Conservation (phyloP, 1,139 yeast species). For the Yamadazyma triangularis region DNA sequence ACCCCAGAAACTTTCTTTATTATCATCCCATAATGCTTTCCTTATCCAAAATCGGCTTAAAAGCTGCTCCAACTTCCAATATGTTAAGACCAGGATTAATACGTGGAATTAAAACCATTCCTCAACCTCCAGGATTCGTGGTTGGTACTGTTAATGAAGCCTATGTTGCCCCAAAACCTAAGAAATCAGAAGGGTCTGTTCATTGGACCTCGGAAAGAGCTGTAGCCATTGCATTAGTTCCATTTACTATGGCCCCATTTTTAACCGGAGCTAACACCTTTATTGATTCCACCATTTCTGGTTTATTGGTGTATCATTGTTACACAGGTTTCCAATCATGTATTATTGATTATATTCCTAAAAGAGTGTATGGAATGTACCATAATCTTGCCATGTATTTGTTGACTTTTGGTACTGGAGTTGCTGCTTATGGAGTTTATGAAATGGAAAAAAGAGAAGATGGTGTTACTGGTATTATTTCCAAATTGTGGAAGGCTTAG, state of each 20-base stretch:
- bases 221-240: constrained; percentile 65
- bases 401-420: constrained; percentile 65
- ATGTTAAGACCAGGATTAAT: constrained; percentile 15
- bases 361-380: constrained; percentile 73
- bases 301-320: constrained; percentile 64
- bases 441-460: constrained; percentile 67
- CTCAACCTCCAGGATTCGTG: constrained; percentile 67
- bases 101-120: constrained; percentile 35
- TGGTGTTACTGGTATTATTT: constrained; percentile 31
- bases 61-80: too few relatives aligned
- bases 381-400: constrained; percentile 60
- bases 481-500: constrained; percentile 40
- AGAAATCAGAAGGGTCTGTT: constrained; percentile 70
- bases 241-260: constrained; percentile 70
- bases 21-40: too few relatives aligned
- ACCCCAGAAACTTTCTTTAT: too few relatives aligned
- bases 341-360: constrained; percentile 85
- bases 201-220: constrained; percentile 87
- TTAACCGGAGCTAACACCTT: constrained; percentile 66
- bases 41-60: too few relatives aligned
- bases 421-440: constrained; percentile 77
- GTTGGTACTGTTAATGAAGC: constrained; percentile 83
- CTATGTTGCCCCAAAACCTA: constrained; percentile 56
- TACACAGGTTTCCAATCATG: constrained; percentile 83
- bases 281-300: constrained; percentile 64